Conservation (phyloP, 2,329 filamentous ascomycete genomes). For the Xylaria sp. region DNA sequence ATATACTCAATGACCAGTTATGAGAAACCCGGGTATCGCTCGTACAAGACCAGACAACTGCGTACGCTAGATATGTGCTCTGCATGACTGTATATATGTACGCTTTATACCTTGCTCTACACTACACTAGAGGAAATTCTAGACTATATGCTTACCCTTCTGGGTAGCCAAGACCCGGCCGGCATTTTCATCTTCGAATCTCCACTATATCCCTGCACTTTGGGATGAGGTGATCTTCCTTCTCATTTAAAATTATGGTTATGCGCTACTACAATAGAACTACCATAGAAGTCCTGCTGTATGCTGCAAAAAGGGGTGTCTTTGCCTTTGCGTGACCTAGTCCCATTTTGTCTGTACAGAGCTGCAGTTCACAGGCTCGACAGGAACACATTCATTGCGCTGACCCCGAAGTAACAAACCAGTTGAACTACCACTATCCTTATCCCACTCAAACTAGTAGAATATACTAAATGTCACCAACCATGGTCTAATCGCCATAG, state of each 20-base stretch:
- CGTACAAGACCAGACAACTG: no score
- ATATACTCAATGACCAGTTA: not conserved
- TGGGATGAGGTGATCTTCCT: slow-evolving; percentile 8
- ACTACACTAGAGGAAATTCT: not conserved
- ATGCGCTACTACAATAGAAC: not conserved
- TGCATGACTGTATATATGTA: not conserved
- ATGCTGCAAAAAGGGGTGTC: slow-evolving; percentile 12
- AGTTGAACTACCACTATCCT: not conserved
- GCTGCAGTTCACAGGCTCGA: not conserved
- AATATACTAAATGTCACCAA: not conserved
- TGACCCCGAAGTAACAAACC: not conserved
- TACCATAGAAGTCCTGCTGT: not conserved
- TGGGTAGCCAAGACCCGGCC: not conserved
- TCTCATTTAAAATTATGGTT: slow-evolving; percentile 12
- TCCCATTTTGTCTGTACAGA: not conserved
- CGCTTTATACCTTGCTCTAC: not conserved
- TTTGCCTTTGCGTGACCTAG: no score
- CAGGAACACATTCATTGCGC: not conserved
- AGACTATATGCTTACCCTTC: not conserved
- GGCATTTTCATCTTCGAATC: slow-evolving; percentile 9
- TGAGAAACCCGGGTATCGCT: no score
- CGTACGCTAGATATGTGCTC: not conserved
- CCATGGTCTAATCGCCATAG: not conserved
- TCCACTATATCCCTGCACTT: not conserved
- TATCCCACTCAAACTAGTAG: no score